Percentiles rank a stretch among this genome's conserved stretches.
Conservation (phyloP, 352 stramenopile species). For the Globisporangium yorkense region DNA sequence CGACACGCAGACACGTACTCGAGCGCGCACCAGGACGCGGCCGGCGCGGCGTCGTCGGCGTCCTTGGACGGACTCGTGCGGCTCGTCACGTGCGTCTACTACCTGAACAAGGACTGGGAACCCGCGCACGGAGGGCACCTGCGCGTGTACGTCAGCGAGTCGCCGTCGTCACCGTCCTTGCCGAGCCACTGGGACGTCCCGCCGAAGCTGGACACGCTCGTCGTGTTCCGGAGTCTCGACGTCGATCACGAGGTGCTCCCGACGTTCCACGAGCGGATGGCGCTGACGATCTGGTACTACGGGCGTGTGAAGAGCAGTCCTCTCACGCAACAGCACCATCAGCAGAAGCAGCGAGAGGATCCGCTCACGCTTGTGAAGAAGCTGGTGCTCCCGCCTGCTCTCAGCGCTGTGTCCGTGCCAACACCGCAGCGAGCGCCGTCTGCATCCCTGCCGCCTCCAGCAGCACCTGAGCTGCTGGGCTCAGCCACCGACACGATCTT, state of each 20-base stretch:
- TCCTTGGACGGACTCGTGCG: constrained; percentile 27
- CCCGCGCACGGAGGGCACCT: constrained; percentile 52
- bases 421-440: background rate
- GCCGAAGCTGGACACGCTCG: constrained; percentile 80
- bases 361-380: background rate
- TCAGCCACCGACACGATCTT: constrained; percentile 70
- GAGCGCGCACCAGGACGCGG: constrained; percentile 25
- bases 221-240: constrained; percentile 89
- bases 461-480: no score
- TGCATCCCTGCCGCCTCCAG: no score
- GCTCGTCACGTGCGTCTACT: constrained; percentile 83
- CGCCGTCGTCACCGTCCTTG: background rate
- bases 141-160: constrained; percentile 46
- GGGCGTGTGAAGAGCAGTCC: constrained; percentile 19
- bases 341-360: background rate
- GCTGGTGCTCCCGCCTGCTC: no score
- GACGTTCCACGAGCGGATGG: constrained; percentile 75
- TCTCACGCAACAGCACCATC: background rate
- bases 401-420: no score
- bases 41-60: background rate
- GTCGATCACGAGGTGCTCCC: constrained; percentile 90
- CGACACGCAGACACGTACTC: constrained; percentile 66
- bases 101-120: constrained; percentile 76
- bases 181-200: constrained; percentile 56
- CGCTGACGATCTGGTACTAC: constrained; percentile 95